Evolutionary conservation across 768 basidiomycete genomes (phyloP), one percentile per base, ranked within the genome.

Genomic region (Amanita pseudoporphyria): DNA sequence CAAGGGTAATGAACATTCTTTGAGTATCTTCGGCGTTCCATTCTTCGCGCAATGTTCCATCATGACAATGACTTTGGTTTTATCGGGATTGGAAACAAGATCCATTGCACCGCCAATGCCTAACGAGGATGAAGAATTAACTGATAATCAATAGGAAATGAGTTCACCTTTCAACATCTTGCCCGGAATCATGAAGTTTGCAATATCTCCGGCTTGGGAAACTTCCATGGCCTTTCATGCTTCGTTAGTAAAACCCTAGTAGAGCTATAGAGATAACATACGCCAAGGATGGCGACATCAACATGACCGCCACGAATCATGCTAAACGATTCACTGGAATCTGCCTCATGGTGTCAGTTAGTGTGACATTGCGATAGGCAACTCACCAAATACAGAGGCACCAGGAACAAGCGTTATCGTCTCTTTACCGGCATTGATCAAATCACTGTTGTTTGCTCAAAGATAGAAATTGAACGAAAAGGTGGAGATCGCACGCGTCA

Each of bases 231-330:
- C 90, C 87, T 90, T 51, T 9, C 37, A 47, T 21, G 9, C 16
- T 19, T 28, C 28, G 36, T 49, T 6, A 60, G 30, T 41, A 19
- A 47, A 51, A 37, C 10, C 19, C 22, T 24, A 14, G 43, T 31
- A 40, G 10, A 48, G 44, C 24, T 18, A 31, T 19, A 45, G 38
- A 46, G 26, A 52, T 38, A 51, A 71, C 83, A 60, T 66, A 87
- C 89, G 24, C 94, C 94, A 43, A 97, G 79, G 60, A 97, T 94
- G 6, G 92, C 82, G 41, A 95, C 87, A 56, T 97, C 82, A 44
- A 97, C 80, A 66, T 97, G 94, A 5, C 94, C 94, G 39, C 94
- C 94, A 47, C 94, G 87, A 66, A 97, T 96, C 94, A 97, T 97
- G 9, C 87, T 87, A 60, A 97, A 97, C 3, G 90, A 93, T 67